phyloP scores from a whole-genome alignment of 805 yeast genomes.

The Saturnispora quitensis region DNA sequence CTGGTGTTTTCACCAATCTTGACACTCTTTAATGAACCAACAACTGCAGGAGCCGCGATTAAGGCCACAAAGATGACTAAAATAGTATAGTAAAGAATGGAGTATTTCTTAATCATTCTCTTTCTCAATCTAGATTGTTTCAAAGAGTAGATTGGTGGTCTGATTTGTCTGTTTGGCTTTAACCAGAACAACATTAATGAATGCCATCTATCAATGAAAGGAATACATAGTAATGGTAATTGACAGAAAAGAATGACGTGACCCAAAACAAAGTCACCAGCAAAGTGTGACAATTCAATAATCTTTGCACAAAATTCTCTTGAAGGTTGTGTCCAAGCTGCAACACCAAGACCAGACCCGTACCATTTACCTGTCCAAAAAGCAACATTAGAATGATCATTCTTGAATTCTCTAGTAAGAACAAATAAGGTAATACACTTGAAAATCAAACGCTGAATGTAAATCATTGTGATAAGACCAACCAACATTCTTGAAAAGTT shows the following conservation, averaged over 20 bases:
- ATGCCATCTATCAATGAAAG: conserved; percentile 94
- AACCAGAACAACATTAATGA: conserved; percentile 98
- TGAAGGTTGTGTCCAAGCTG: conserved; percentile 90
- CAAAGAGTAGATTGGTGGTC: conserved; percentile 95
- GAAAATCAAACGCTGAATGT: conserved; percentile 81
- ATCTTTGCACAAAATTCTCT: conserved; percentile 94
- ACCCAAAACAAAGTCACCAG: conserved; percentile 93
- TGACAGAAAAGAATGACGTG: conserved; percentile 82
- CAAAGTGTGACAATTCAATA: conserved; percentile 89
- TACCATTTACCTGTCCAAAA: conserved; percentile 99
- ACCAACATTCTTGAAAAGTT: conserved; percentile 76
- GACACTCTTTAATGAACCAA: conserved; percentile 38
- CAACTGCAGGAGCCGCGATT: conserved; percentile 90
- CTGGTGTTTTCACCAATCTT: conserved; percentile 27
- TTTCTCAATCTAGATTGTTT: conserved; percentile 93
- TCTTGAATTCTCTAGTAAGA: conserved; percentile 93
- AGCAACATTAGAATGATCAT: conserved; percentile 90
- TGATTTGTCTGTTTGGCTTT: conserved; percentile 90
- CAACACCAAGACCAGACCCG: conserved; percentile 85
- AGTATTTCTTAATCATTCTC: conserved; percentile 95
- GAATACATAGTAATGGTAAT: conserved; percentile 77
- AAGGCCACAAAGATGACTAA: conserved; percentile 62
- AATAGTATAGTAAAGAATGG: conserved; percentile 66
- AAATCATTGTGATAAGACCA: conserved; percentile 77
- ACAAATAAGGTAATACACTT: conserved; percentile 69